These are phyloP conservation scores for Dictyostelium intermedium DNA, from an alignment of 78 protist genomes.

Conservation along the genomic window DNA sequence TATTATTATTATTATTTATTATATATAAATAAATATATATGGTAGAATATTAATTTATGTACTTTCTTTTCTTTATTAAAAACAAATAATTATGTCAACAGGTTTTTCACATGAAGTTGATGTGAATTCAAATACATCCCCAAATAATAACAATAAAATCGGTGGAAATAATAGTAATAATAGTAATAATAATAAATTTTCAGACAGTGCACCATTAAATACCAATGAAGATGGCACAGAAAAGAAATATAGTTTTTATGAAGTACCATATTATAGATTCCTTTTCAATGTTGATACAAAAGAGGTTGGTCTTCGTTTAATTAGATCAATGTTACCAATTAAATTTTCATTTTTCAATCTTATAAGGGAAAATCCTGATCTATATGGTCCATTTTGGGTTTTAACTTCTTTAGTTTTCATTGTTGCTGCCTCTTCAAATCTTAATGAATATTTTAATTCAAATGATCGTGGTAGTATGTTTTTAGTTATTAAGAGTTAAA, in stretches of 20 bases:
- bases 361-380: constrained; percentile 59
- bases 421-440: constrained; percentile 54
- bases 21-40: too few species aligned
- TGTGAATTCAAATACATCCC: constrained; percentile 20
- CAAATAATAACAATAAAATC: not conserved
- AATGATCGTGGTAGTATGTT: constrained; percentile 2
- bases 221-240: not conserved
- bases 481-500: not conserved
- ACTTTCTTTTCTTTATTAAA: not conserved
- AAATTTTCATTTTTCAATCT: constrained; percentile 70
- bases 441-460: constrained; percentile 40
- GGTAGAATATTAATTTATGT: too few species aligned
- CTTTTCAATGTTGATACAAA: constrained; percentile 63
- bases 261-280: constrained; percentile 50
- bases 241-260: constrained; percentile 68
- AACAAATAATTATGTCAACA: not conserved
- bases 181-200: not conserved
- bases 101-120: constrained; percentile 30
- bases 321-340: constrained; percentile 65
- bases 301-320: constrained; percentile 50
- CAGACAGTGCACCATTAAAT: not conserved
- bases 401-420: constrained; percentile 55
- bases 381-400: constrained; percentile 83
- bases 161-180: constrained; percentile 24
- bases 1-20: not conserved